Percentiles rank a stretch among this genome's conserved stretches.
These are phyloP conservation scores for Acmispon strigosus DNA, from an alignment of 306 rosid genomes.

Conservation along the genomic window DNA sequence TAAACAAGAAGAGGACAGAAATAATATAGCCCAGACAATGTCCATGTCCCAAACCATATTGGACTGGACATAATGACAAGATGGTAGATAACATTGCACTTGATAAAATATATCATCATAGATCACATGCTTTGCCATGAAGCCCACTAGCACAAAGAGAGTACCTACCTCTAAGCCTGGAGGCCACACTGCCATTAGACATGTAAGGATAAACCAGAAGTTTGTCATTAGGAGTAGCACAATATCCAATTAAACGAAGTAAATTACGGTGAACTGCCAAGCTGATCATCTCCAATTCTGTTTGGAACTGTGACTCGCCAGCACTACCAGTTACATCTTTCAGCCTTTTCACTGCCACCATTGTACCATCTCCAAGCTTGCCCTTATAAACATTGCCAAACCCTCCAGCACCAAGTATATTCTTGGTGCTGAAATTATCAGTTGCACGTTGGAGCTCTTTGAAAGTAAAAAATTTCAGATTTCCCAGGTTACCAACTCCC, in stretches of 20 bases:
- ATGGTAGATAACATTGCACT: not conserved
- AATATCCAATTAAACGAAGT: slow-evolving; percentile 79
- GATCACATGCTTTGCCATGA: not conserved
- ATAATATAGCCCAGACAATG: not conserved
- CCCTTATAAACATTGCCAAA: slow-evolving; percentile 93
- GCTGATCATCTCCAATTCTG: slow-evolving; percentile 97
- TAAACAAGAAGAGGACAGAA: not conserved
- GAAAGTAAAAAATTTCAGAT: slow-evolving; percentile 71
- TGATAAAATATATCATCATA: not conserved
- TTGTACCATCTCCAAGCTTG: slow-evolving; percentile 70
- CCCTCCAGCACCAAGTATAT: slow-evolving; percentile 95
- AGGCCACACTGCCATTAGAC: slow-evolving; percentile 95
- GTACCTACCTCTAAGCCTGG: slow-evolving; percentile 83
- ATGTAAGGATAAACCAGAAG: slow-evolving; percentile 91
- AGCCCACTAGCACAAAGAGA: not conserved
- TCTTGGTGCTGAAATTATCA: slow-evolving; percentile 65
- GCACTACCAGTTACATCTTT: slow-evolving; percentile 84
- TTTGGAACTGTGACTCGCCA: slow-evolving; percentile 85
- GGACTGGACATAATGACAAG: not conserved
- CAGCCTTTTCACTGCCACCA: slow-evolving; percentile 93
- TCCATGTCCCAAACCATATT: not conserved
- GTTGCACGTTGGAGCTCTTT: slow-evolving; percentile 87
- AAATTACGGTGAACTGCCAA: slow-evolving; percentile 90
- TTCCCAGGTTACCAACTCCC: slow-evolving; percentile 73
- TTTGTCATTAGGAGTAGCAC: slow-evolving; percentile 76